Conservation (phyloP, 495 filamentous ascomycete species). For the Lasiosphaeris hirsuta region DNA sequence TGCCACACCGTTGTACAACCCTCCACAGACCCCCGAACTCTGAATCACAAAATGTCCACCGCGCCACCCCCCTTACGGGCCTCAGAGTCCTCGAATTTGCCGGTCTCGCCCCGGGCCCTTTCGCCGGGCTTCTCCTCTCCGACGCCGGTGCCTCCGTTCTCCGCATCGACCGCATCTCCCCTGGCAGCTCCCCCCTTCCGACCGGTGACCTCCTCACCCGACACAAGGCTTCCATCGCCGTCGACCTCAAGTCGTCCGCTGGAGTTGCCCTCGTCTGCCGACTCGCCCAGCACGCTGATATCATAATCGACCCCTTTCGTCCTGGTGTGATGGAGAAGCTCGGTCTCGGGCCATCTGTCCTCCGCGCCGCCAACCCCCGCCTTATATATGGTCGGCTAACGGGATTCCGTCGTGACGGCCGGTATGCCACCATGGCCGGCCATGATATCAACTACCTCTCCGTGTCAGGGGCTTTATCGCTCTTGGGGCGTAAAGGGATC, state of each 20-base stretch:
- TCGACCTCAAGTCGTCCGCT: constrained; percentile 67
- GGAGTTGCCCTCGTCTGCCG: constrained; percentile 63
- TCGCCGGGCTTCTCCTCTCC: constrained; percentile 81
- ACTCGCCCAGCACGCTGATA: constrained; percentile 61
- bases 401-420: constrained; percentile 82
- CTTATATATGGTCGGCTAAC: constrained; percentile 82
- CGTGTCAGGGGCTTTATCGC: constrained; percentile 71
- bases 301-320: constrained; percentile 90
- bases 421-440: constrained; percentile 85
- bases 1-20: no score
- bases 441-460: constrained; percentile 98
- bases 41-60: neutral
- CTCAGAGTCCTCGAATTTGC: constrained; percentile 39
- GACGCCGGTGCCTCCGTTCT: constrained; percentile 87
- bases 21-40: no score
- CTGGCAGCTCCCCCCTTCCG: constrained; percentile 31
- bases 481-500: constrained; percentile 66
- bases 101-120: constrained; percentile 61
- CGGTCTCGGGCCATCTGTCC: constrained; percentile 64
- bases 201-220: constrained; percentile 70
- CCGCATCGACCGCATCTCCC: constrained; percentile 68
- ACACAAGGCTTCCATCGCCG: constrained; percentile 70
- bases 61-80: constrained; percentile 60
- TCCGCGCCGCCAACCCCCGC: constrained; percentile 64
- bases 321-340: constrained; percentile 86